Evolutionary conservation across 306 rosid species (phyloP).

Genomic region (Mimosa bimucronata): DNA sequence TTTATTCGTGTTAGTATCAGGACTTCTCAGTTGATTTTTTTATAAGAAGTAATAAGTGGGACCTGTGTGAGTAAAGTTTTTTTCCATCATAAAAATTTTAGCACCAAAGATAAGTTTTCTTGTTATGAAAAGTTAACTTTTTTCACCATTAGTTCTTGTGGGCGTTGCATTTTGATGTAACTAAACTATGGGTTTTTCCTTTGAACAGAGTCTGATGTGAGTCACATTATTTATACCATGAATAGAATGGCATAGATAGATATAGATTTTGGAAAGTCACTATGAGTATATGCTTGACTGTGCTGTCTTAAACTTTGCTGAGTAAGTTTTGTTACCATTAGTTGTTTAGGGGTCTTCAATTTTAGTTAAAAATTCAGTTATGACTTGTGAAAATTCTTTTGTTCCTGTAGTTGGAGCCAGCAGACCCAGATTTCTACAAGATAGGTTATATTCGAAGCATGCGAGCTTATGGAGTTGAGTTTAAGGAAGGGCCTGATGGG

Average conservation of each 20-base stretch:
- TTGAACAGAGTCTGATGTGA: neutral
- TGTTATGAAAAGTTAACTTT: neutral
- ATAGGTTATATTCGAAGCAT: constrained; percentile 82
- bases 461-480: constrained; percentile 94
- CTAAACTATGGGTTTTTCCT: neutral
- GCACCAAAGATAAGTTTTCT: neutral
- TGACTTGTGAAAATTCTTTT: constrained; percentile 12
- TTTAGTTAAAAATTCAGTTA: constrained; percentile 9
- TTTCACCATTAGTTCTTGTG: constrained; percentile 10
- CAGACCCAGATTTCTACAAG: constrained; percentile 93
- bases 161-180: neutral
- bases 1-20: neutral
- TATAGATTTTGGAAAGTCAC: neutral
- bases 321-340: neutral
- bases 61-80: constrained; percentile 7
- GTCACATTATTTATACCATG: neutral
- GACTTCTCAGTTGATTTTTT: neutral
- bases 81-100: neutral
- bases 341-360: constrained; percentile 20
- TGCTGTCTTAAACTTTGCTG: neutral
- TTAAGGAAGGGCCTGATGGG: constrained; percentile 92
- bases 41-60: constrained; percentile 10
- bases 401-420: constrained; percentile 75
- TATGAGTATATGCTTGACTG: neutral
- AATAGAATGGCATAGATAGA: neutral